Percentiles rank a stretch among this genome's conserved stretches.
Evolutionary conservation across 2,329 filamentous ascomycete species (phyloP).

Genomic region (Metarhizium humberi): DNA sequence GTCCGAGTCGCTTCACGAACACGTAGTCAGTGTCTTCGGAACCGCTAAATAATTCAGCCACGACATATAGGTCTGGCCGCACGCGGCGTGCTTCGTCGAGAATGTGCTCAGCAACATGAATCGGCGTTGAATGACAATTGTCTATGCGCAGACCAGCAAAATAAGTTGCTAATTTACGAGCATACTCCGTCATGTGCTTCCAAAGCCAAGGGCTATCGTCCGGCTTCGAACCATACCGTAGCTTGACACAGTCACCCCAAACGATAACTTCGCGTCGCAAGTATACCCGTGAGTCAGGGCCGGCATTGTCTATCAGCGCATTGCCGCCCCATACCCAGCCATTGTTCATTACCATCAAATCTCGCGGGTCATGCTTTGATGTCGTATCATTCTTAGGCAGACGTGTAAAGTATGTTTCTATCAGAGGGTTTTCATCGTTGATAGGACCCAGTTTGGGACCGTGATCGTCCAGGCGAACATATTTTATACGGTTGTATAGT

Average conservation of each 20-base stretch:
- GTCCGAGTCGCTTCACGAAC: conserved; percentile 85
- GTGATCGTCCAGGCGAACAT: conserved; percentile 83
- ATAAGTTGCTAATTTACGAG: conserved; percentile 83
- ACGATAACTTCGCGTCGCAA: conserved; percentile 93
- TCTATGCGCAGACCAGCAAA: conserved; percentile 95
- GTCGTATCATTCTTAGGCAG: conserved; percentile 73
- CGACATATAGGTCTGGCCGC: conserved; percentile 80
- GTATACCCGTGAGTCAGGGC: conserved; percentile 82
- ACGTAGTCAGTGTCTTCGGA: conserved; percentile 94
- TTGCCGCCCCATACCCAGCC: conserved; percentile 99
- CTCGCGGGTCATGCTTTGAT: conserved; percentile 62
- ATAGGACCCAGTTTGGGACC: conserved; percentile 81
- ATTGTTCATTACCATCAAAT: conserved; percentile 84
- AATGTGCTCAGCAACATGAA: conserved; percentile 90
- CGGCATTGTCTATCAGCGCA: conserved; percentile 87
- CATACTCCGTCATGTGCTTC: conserved; percentile 93
- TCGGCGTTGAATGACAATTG: conserved; percentile 93
- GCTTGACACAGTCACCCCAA: conserved; percentile 97
- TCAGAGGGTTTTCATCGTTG: conserved; percentile 65
- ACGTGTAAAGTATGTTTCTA: conserved; percentile 92
- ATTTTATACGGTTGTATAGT: conserved; percentile 89
- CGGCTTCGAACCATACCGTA: conserved; percentile 73
- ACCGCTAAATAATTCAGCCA: conserved; percentile 91
- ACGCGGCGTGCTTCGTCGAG: conserved; percentile 87
- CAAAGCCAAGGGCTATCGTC: conserved; percentile 89